Evolutionary conservation across 1,139 yeast genomes (phyloP).

Genomic region (Debaryomycetaceae sp.): DNA sequence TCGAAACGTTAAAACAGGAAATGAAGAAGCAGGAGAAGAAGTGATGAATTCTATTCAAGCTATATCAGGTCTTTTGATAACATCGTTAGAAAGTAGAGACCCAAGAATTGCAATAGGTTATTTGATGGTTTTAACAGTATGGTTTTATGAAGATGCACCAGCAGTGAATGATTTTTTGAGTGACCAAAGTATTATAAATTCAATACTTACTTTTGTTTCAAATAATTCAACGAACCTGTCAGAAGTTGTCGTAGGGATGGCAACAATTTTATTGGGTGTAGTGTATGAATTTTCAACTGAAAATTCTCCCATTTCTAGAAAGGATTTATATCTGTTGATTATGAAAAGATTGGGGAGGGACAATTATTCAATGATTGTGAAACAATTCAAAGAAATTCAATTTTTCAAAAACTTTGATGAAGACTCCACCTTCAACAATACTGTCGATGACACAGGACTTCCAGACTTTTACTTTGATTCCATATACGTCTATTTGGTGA

Average conservation of each 20-base stretch:
- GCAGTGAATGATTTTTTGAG: slow-evolving; percentile 77
- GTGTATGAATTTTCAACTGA: slow-evolving; percentile 78
- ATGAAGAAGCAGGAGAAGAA: slow-evolving; percentile 67
- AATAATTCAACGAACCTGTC: slow-evolving; percentile 58
- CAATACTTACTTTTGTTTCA: slow-evolving; percentile 65
- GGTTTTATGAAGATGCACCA: slow-evolving; percentile 75
- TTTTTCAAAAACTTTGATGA: slow-evolving; percentile 57
- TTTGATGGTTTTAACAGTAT: slow-evolving; percentile 66
- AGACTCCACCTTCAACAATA: slow-evolving; percentile 20
- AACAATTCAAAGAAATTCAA: slow-evolving; percentile 63
- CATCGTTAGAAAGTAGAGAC: slow-evolving; percentile 62
- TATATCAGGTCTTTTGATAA: slow-evolving; percentile 68
- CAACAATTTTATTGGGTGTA: slow-evolving; percentile 69
- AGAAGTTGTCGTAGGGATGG: slow-evolving; percentile 70
- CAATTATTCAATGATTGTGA: slow-evolving; percentile 69
- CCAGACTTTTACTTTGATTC: slow-evolving; percentile 78
- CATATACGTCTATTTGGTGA: slow-evolving; percentile 61
- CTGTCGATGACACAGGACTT: slow-evolving; percentile 74
- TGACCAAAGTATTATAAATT: slow-evolving; percentile 63
- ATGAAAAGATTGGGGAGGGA: slow-evolving; percentile 76
- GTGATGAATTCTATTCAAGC: slow-evolving; percentile 75
- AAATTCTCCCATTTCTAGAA: slow-evolving; percentile 67
- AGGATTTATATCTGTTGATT: slow-evolving; percentile 60
- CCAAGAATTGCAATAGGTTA: slow-evolving; percentile 79
- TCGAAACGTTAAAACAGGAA: slow-evolving; percentile 61